Evolutionary conservation across 1,284 basidiomycete genomes (phyloP).

Genomic region (Sporisorium reilianum): DNA sequence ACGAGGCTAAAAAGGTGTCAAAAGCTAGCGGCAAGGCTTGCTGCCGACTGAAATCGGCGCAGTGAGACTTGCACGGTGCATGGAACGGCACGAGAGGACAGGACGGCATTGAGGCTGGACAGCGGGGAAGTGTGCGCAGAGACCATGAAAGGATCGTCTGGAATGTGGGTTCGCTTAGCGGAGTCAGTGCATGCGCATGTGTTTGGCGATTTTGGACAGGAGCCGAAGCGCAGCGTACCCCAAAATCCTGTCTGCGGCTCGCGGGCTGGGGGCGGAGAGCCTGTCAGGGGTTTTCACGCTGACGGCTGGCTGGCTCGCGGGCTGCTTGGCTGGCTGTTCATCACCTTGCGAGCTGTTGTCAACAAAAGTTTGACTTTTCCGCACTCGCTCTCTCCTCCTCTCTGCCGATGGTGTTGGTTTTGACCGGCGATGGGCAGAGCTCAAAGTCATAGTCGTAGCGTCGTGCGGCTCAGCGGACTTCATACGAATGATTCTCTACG

Average conservation of each 20-base stretch:
- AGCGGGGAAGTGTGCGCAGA: not conserved
- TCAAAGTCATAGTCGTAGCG: no score
- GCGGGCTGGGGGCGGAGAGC: no score
- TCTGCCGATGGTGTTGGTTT: no score
- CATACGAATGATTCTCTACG: no score
- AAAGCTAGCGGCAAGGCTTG: not conserved
- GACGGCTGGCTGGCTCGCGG: no score
- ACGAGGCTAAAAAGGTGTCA: not conserved
- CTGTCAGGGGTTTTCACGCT: constrained; percentile 6
- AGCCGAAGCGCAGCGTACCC: constrained; percentile 6
- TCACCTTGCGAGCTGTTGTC: no score
- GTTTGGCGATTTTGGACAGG: constrained; percentile 14
- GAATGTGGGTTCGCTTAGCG: constrained; percentile 5
- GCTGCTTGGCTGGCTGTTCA: no score
- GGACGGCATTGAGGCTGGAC: not conserved
- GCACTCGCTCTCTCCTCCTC: no score
- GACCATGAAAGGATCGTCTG: constrained; percentile 6
- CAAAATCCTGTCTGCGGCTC: no score
- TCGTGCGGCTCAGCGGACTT: no score
- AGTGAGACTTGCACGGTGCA: not conserved
- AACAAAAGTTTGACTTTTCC: no score
- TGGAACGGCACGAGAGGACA: not conserved
- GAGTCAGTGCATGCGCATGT: not conserved
- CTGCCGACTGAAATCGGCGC: not conserved
- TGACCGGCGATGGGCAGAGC: no score